phyloP scores from a whole-genome alignment of 352 stramenopile genomes.

The Globisporangium cylindrosporum region DNA sequence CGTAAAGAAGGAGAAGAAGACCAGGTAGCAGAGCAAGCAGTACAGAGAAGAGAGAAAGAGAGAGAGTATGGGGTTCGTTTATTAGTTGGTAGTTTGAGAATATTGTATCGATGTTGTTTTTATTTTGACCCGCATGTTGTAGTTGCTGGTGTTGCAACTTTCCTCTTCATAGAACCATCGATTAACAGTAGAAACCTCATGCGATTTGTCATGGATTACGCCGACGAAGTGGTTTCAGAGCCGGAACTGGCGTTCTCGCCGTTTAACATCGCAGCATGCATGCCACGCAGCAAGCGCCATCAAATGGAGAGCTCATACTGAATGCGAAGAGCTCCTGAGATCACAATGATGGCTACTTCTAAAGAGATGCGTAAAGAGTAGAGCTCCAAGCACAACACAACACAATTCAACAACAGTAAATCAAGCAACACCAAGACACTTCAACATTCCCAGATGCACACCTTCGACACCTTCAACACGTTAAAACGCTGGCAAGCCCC shows the following conservation, averaged over 20 bases:
- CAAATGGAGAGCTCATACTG: background rate
- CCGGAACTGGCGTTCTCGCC: background rate
- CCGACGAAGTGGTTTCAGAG: background rate
- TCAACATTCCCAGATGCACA: background rate
- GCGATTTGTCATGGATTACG: background rate
- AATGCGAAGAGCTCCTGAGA: background rate
- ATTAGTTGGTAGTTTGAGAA: constrained; percentile 12
- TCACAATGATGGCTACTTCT: background rate
- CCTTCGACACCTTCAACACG: background rate
- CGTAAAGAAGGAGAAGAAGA: background rate
- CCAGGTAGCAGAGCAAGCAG: background rate
- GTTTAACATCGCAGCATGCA: background rate
- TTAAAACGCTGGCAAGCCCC: background rate
- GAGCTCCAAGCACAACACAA: background rate
- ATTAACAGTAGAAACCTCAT: background rate
- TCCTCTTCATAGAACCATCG: background rate
- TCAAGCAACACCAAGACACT: background rate
- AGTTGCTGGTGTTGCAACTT: background rate
- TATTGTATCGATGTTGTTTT: constrained; percentile 16
- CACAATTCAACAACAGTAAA: background rate
- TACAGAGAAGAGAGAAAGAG: background rate
- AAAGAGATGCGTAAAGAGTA: background rate
- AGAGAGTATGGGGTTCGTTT: constrained; percentile 6
- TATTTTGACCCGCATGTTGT: background rate
- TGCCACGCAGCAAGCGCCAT: background rate